These are phyloP conservation scores for Scedosporium boydii DNA, from an alignment of 2,329 filamentous ascomycete genomes.

Conservation along the genomic window DNA sequence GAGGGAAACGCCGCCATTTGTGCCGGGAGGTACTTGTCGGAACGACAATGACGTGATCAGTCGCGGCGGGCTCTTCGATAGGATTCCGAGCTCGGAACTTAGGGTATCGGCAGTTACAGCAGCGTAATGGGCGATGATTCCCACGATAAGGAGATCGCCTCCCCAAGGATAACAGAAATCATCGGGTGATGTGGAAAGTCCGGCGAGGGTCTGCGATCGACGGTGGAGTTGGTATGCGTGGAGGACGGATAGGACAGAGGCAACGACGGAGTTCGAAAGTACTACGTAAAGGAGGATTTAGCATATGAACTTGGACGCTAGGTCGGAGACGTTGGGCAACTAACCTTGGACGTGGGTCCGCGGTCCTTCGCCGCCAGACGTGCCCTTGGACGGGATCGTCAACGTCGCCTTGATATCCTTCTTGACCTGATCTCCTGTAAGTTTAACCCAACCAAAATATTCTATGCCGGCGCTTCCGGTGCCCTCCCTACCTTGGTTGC, in stretches of 20 bases:
- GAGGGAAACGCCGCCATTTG: conserved; percentile 83
- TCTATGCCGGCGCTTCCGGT: no score
- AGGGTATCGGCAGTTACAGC: conserved; percentile 90
- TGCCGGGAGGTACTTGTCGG: conserved; percentile 75
- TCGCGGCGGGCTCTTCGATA: conserved; percentile 65
- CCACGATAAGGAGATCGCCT: conserved; percentile 53
- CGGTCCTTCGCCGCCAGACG: conserved; percentile 68
- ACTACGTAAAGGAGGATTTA: conserved; percentile 34
- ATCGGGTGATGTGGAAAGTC: conserved; percentile 24
- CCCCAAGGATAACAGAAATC: conserved; percentile 49
- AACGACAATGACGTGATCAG: conserved; percentile 75
- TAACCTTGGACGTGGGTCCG: conserved; percentile 72
- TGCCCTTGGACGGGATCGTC: conserved; percentile 67
- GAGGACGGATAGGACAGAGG: conserved; percentile 53
- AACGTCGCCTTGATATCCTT: conserved; percentile 74
- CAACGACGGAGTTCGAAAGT: conserved; percentile 76
- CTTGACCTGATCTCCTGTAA: conserved; percentile 54
- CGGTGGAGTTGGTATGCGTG: conserved; percentile 50
- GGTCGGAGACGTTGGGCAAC: conserved; percentile 1
- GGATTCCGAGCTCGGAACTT: conserved; percentile 87
- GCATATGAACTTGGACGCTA: neutral
- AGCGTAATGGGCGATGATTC: conserved; percentile 75
- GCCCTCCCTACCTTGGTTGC: conserved; percentile 60
- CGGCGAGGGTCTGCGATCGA: conserved; percentile 31
- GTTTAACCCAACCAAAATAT: neutral